Evolutionary conservation across 495 filamentous ascomycete genomes (phyloP).

Genomic region (Talaromyces liani): DNA sequence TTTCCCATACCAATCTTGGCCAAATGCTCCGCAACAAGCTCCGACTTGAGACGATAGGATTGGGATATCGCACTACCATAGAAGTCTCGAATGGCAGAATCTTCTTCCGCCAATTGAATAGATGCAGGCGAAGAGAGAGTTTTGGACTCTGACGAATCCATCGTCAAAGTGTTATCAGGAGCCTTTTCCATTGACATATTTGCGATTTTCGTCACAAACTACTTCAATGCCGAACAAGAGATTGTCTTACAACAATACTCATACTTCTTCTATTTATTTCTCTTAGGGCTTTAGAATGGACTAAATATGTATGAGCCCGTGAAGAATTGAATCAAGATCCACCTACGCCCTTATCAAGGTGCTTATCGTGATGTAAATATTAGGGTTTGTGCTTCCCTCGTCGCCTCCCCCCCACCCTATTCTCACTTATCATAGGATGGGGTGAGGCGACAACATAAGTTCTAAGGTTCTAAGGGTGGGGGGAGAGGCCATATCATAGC

Average conservation of each 20-base stretch:
- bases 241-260: not conserved
- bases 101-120: not conserved
- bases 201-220: not conserved
- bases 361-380: not conserved
- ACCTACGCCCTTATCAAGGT: not conserved
- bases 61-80: constrained; percentile 26
- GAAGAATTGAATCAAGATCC: not conserved
- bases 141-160: not conserved
- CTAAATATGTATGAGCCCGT: not conserved
- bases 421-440: not conserved
- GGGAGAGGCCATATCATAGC: not conserved
- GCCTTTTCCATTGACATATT: not conserved
- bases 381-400: not conserved
- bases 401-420: not conserved
- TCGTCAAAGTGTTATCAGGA: not conserved
- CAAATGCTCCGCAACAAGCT: constrained; percentile 23
- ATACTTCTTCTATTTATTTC: not conserved
- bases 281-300: not conserved
- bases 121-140: not conserved
- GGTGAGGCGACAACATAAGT: not conserved
- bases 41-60: constrained; percentile 28
- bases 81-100: constrained; percentile 9
- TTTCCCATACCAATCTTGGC: constrained; percentile 28
- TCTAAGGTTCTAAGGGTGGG: not conserved
- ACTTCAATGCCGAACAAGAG: not conserved